These are phyloP conservation scores for Mycosphaerella sp. DNA, from an alignment of 2,329 filamentous ascomycete genomes.

Conservation along the genomic window DNA sequence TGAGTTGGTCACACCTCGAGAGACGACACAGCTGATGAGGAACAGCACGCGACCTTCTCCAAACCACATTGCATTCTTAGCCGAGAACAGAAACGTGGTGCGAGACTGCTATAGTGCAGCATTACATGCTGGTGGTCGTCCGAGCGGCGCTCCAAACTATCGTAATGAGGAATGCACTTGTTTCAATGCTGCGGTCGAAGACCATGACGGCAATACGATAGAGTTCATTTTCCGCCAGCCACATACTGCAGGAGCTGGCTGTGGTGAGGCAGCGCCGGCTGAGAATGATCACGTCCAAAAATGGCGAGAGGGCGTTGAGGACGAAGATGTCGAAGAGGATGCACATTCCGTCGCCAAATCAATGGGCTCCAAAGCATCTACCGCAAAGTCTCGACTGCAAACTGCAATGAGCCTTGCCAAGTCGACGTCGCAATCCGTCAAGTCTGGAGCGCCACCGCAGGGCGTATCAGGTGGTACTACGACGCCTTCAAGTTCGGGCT, in stretches of 20 bases:
- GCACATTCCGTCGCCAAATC: slow-evolving; percentile 20
- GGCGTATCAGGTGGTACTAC: slow-evolving; percentile 18
- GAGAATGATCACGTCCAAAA: slow-evolving; percentile 41
- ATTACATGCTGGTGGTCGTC: slow-evolving; percentile 56
- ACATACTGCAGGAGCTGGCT: slow-evolving; percentile 31
- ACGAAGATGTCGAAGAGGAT: slow-evolving; percentile 21
- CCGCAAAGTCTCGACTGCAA: slow-evolving; percentile 22
- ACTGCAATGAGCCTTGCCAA: slow-evolving; percentile 26
- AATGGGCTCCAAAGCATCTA: slow-evolving; percentile 18
- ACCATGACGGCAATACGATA: slow-evolving; percentile 78
- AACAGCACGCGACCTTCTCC: slow-evolving; percentile 27
- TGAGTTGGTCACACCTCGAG: slow-evolving; percentile 32
- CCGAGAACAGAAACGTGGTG: slow-evolving; percentile 58
- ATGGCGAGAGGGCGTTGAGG: slow-evolving; percentile 39
- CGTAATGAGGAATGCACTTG: slow-evolving; percentile 50
- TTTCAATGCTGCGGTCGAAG: slow-evolving; percentile 60
- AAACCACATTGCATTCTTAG: slow-evolving; percentile 54
- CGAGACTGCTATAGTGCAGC: slow-evolving; percentile 65
- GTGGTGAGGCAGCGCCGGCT: slow-evolving; percentile 35
- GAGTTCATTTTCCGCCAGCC: slow-evolving; percentile 60
- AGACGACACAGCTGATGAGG: slow-evolving; percentile 8
- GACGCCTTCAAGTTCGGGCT: slow-evolving; percentile 16
- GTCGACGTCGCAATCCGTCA: slow-evolving; percentile 20
- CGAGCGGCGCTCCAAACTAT: slow-evolving; percentile 51
- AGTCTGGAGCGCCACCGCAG: slow-evolving; percentile 17